These are phyloP conservation scores for Pyronema domesticum DNA, from an alignment of 495 filamentous ascomycete species.

Conservation along the genomic window DNA sequence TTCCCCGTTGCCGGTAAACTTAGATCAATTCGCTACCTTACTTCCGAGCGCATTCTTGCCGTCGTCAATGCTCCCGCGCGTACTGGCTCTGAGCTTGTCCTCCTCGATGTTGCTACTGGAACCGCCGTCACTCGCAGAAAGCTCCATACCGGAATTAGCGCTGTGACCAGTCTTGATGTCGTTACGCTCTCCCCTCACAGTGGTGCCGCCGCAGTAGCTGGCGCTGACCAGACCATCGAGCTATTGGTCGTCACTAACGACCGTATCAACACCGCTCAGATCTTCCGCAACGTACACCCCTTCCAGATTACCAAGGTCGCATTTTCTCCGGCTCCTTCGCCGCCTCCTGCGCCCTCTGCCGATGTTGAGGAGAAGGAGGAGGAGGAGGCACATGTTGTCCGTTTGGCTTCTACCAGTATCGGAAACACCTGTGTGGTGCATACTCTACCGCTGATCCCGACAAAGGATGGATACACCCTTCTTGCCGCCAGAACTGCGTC, in stretches of 20 bases:
- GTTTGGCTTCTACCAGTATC: conserved; percentile 69
- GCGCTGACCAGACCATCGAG: conserved; percentile 63
- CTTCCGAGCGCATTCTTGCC: conserved; percentile 32
- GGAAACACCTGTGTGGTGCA: conserved; percentile 75
- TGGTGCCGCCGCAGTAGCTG: conserved; percentile 43
- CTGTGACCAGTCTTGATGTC: conserved; percentile 23
- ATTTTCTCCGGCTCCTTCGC: conserved; percentile 55
- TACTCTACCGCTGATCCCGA: conserved; percentile 45
- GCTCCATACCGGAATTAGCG: conserved; percentile 40
- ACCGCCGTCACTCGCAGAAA: conserved; percentile 34
- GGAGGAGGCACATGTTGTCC: conserved; percentile 32
- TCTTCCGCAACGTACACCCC: conserved; percentile 56
- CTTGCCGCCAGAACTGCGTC: conserved; percentile 8
- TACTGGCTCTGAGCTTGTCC: conserved; percentile 48
- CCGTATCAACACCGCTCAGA: neutral
- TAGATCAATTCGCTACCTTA: conserved; percentile 59
- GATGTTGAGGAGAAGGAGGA: conserved; percentile 29
- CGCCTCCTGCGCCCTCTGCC: conserved; percentile 30
- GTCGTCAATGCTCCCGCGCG: conserved; percentile 38
- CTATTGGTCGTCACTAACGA: conserved; percentile 54
- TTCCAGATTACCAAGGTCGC: conserved; percentile 68
- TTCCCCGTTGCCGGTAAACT: conserved; percentile 30
- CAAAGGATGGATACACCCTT: conserved; percentile 9
- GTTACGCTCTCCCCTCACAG: conserved; percentile 33
- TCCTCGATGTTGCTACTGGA: conserved; percentile 34